phyloP scores from a whole-genome alignment of 257 asterid genomes.

The Nyctanthes arbortristis region DNA sequence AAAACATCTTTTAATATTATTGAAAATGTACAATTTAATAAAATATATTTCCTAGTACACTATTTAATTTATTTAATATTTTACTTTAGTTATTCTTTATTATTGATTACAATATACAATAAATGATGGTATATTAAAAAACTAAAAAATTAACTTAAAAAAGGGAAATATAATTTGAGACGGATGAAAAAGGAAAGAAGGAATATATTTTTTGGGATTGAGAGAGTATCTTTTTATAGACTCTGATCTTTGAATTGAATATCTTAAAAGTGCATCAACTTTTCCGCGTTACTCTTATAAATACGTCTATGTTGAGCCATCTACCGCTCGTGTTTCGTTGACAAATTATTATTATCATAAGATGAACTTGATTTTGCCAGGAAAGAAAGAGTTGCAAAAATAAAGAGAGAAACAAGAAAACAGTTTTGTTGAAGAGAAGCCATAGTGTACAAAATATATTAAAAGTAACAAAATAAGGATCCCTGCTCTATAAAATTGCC shows the following conservation, averaged over 20 bases:
- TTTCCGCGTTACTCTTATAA: conserved; percentile 28
- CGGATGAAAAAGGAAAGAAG: too few species aligned
- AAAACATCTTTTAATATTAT: too few species aligned
- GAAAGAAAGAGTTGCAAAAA: background rate
- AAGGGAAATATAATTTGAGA: too few species aligned
- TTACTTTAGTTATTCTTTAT: too few species aligned
- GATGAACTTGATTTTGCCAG: background rate
- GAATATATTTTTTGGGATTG: too few species aligned
- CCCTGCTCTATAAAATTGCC: background rate
- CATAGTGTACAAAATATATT: background rate
- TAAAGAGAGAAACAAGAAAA: background rate
- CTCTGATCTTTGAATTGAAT: conserved; percentile 30
- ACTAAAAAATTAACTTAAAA: too few species aligned
- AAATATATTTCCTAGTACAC: too few species aligned
- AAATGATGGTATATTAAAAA: too few species aligned
- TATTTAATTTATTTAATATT: too few species aligned
- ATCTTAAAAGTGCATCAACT: conserved; percentile 19
- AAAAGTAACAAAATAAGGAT: background rate
- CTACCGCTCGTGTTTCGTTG: conserved; percentile 18
- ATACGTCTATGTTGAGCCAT: conserved; percentile 21
- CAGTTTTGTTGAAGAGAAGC: background rate
- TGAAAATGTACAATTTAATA: too few species aligned
- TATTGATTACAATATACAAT: too few species aligned
- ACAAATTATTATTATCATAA: background rate
- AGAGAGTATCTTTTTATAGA: too few species aligned